phyloP scores from a whole-genome alignment of 441 rosid species.

The Aleurites moluccanus region DNA sequence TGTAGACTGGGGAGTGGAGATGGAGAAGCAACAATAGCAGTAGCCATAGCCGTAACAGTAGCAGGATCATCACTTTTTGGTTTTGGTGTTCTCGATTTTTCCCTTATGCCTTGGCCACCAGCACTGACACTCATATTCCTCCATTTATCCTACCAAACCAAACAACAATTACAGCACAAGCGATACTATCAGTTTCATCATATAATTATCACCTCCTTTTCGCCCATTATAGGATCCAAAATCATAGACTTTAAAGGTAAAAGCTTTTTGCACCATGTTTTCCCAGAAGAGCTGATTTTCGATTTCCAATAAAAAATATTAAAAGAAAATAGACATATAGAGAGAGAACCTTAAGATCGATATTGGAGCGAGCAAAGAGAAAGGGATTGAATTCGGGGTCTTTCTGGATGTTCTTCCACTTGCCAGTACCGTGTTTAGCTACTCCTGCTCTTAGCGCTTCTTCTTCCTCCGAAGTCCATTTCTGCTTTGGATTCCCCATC shows the following conservation, averaged over 20 bases:
- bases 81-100: slow-evolving; percentile 49
- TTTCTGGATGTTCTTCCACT: slow-evolving; percentile 70
- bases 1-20: slow-evolving; percentile 24
- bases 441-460: slow-evolving; percentile 65
- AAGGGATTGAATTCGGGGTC: slow-evolving; percentile 63
- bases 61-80: slow-evolving; percentile 35
- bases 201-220: not conserved
- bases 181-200: not conserved
- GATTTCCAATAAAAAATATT: not conserved
- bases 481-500: slow-evolving; percentile 77
- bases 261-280: not conserved
- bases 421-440: slow-evolving; percentile 63
- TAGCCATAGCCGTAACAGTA: not conserved
- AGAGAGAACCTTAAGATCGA: slow-evolving; percentile 61
- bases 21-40: slow-evolving; percentile 22
- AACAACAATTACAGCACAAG: not conserved
- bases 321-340: not conserved
- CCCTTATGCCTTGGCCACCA: slow-evolving; percentile 45
- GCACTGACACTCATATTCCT: slow-evolving; percentile 55
- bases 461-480: slow-evolving; percentile 70
- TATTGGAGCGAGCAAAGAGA: slow-evolving; percentile 60
- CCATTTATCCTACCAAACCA: slow-evolving; percentile 56
- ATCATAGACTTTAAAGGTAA: not conserved
- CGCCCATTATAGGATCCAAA: not conserved
- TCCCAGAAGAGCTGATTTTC: not conserved